These are phyloP conservation scores for Leucosporidium yakuticum DNA, from an alignment of 768 basidiomycete genomes.

Conservation along the genomic window DNA sequence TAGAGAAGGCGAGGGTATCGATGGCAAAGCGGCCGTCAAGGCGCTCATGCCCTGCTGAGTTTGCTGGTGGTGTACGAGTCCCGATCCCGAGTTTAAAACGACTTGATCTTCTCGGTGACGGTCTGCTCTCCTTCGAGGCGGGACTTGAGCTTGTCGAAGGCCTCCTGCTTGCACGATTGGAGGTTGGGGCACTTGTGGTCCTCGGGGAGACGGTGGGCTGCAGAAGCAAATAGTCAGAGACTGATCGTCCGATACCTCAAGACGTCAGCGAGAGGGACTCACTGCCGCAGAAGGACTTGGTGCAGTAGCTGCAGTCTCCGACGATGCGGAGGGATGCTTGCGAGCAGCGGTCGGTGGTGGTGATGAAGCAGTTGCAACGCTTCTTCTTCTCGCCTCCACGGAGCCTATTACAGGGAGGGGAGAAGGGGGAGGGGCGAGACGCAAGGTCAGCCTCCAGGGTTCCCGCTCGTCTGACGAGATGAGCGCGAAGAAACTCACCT, in stretches of 20 bases:
- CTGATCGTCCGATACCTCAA: not conserved
- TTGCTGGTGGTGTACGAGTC: too few species aligned
- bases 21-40: too few species aligned
- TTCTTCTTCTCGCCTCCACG: conserved; percentile 32
- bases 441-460: not conserved
- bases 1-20: too few species aligned
- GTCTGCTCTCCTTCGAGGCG: conserved; percentile 85
- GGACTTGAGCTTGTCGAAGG: conserved; percentile 78
- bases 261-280: conserved; percentile 69
- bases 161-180: conserved; percentile 77
- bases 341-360: conserved; percentile 54
- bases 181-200: conserved; percentile 78
- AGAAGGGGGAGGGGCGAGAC: not conserved
- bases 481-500: conserved; percentile 2
- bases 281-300: conserved; percentile 66
- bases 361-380: conserved; percentile 21
- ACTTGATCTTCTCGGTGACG: conserved; percentile 76
- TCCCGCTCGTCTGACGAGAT: not conserved
- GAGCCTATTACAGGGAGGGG: conserved; percentile 3
- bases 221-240: not conserved
- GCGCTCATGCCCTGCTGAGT: too few species aligned
- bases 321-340: conserved; percentile 75
- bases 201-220: not conserved
- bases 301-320: conserved; percentile 76
- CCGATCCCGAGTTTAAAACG: conserved; percentile 44